Conservation (phyloP, 306 rosid species). For the Oxytropis ochrocephala region DNA sequence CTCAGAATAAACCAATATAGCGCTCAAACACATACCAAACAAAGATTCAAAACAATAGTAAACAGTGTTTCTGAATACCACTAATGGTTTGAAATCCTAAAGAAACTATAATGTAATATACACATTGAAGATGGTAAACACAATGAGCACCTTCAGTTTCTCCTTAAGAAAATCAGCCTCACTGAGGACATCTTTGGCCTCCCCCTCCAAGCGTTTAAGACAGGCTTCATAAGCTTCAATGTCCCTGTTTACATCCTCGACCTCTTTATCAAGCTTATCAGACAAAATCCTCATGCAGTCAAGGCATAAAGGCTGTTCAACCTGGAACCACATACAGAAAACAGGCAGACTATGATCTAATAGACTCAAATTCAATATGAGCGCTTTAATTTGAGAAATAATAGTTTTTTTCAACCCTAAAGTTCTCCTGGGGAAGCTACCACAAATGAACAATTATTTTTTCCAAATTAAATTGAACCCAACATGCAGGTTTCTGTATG, state of each 20-base stretch:
- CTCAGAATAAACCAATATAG: slow-evolving; percentile 9
- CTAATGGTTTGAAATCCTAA: background rate
- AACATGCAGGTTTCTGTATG: background rate
- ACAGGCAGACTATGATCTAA: background rate
- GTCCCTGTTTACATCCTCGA: slow-evolving; percentile 88
- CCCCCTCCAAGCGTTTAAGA: slow-evolving; percentile 83
- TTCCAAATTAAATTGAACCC: background rate
- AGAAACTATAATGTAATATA: slow-evolving; percentile 1
- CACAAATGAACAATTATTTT: background rate
- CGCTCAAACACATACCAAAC: background rate
- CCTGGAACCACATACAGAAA: slow-evolving; percentile 45
- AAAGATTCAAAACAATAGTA: background rate
- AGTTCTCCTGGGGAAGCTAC: background rate
- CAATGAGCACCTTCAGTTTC: slow-evolving; percentile 65
- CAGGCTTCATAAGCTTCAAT: slow-evolving; percentile 86
- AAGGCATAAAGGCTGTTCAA: slow-evolving; percentile 93
- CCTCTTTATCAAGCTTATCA: slow-evolving; percentile 91
- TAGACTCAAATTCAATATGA: background rate
- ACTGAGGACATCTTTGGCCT: slow-evolving; percentile 66
- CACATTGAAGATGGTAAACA: slow-evolving; percentile 14
- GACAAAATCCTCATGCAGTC: slow-evolving; percentile 94
- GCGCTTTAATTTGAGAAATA: background rate
- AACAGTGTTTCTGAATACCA: background rate
- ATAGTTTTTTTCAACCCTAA: background rate
- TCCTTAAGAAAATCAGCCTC: slow-evolving; percentile 94